phyloP scores from a whole-genome alignment of 2,329 filamentous ascomycete species.

The Xylaria sp. region DNA sequence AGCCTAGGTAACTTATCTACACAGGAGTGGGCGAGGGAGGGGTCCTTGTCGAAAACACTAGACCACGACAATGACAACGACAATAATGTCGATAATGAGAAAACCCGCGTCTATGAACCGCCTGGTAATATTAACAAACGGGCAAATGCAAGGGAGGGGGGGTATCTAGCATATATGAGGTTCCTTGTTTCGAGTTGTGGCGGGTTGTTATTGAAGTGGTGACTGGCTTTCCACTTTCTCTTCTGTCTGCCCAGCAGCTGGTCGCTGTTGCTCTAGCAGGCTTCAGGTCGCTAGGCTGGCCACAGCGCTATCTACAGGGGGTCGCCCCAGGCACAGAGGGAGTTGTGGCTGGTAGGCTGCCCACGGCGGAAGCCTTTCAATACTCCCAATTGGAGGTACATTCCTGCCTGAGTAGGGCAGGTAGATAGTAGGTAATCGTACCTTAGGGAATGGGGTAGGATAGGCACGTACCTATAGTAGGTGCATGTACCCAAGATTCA shows the following conservation, averaged over 20 bases:
- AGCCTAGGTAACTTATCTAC: neutral
- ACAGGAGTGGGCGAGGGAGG: neutral
- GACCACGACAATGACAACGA: neutral
- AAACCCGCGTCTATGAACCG: slow-evolving; percentile 11
- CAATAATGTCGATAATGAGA: slow-evolving; percentile 2
- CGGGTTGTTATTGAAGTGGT: slow-evolving; percentile 28
- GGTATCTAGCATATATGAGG: slow-evolving; percentile 27
- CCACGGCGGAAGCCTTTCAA: too few relatives aligned
- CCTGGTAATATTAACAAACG: slow-evolving; percentile 14
- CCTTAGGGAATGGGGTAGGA: too few relatives aligned
- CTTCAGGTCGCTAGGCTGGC: neutral
- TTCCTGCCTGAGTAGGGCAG: too few relatives aligned
- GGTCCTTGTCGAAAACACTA: neutral
- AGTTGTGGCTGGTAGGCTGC: neutral
- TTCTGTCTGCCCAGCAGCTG: too few relatives aligned
- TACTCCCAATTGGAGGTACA: too few relatives aligned
- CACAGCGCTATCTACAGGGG: neutral
- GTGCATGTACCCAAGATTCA: too few relatives aligned
- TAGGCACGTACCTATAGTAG: too few relatives aligned
- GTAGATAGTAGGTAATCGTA: too few relatives aligned
- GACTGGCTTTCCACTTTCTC: too few relatives aligned
- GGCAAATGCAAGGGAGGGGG: slow-evolving; percentile 18
- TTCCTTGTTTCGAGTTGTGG: slow-evolving; percentile 15
- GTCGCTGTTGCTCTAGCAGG: too few relatives aligned
- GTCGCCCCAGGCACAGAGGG: neutral